A percentile compares a stretch with the other conserved stretches of the same genome.
phyloP scores from a whole-genome alignment of 2,329 filamentous ascomycete genomes.

The Chaetomium globosum region DNA sequence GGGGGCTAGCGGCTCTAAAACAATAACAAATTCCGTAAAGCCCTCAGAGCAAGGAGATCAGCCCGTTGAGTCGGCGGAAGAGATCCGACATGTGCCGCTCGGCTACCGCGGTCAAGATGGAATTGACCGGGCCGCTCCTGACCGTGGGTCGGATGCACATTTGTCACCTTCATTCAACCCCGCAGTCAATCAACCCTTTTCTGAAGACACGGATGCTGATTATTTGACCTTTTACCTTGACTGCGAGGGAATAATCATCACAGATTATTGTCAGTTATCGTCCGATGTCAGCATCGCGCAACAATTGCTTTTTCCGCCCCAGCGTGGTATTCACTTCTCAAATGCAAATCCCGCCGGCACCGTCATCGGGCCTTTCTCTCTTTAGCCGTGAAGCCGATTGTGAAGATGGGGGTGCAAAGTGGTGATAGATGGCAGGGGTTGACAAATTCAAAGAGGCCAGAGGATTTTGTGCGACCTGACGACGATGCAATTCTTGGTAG shows the following conservation, averaged over 20 bases:
- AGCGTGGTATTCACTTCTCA: conserved; percentile 8
- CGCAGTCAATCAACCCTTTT: background rate
- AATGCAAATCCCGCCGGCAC: conserved; percentile 19
- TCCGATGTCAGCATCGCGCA: conserved; percentile 16
- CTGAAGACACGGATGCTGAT: background rate
- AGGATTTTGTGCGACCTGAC: conserved; percentile 17
- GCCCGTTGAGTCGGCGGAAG: background rate
- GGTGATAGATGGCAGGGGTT: conserved; percentile 12
- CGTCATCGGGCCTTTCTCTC: conserved; percentile 28
- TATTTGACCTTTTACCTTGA: conserved; percentile 2
- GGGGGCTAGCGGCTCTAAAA: background rate
- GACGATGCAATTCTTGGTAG: conserved; percentile 4
- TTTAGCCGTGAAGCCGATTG: conserved; percentile 30
- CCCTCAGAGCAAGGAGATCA: background rate
- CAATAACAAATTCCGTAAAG: background rate
- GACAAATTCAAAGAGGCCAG: conserved; percentile 14
- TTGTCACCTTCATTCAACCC: conserved; percentile 7
- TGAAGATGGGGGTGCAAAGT: conserved; percentile 9
- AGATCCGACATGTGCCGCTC: background rate
- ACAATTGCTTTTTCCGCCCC: conserved; percentile 14
- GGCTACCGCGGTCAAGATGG: conserved; percentile 15
- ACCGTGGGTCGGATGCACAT: conserved; percentile 15
- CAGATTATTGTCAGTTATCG: background rate
- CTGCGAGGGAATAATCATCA: conserved; percentile 3
- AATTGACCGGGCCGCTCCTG: conserved; percentile 22